Conservation (phyloP, 345 rosid genomes). For the Noccaea caerulescens region DNA sequence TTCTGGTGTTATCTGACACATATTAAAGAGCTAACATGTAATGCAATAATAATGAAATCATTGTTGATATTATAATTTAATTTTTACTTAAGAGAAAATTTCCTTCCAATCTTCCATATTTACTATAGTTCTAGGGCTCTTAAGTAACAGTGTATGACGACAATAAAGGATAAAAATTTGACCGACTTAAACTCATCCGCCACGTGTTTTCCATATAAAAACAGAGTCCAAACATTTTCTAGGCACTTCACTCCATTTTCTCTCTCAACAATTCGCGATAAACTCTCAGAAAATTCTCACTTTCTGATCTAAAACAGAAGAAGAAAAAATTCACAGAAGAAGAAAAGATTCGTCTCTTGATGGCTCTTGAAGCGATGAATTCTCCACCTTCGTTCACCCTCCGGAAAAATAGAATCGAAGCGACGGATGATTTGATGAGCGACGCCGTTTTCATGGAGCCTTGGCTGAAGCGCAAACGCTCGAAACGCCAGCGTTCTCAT, state of each 20-base stretch:
- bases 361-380: slow-evolving; percentile 80
- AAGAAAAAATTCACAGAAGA: background rate
- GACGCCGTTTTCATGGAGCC: slow-evolving; percentile 51
- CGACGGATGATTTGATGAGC: slow-evolving; percentile 33
- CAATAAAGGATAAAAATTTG: slow-evolving; percentile 47
- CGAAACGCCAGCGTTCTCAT: slow-evolving; percentile 54
- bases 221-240: slow-evolving; percentile 39
- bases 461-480: slow-evolving; percentile 72
- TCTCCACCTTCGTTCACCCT: slow-evolving; percentile 45
- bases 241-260: slow-evolving; percentile 37
- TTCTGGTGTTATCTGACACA: slow-evolving; percentile 8
- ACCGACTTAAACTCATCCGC: slow-evolving; percentile 61
- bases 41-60: background rate
- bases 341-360: slow-evolving; percentile 20
- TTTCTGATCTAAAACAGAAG: background rate
- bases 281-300: slow-evolving; percentile 16
- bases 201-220: slow-evolving; percentile 44
- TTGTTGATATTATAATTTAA: background rate
- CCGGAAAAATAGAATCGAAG: slow-evolving; percentile 22
- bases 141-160: slow-evolving; percentile 13
- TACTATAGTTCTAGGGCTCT: slow-evolving; percentile 7
- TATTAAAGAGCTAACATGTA: background rate
- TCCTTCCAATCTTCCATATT: background rate
- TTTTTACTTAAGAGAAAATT: background rate
- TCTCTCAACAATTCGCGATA: slow-evolving; percentile 1